Evolutionary conservation across 2,329 filamentous ascomycete species (phyloP).

Genomic region (Grosmannia clavigera): DNA sequence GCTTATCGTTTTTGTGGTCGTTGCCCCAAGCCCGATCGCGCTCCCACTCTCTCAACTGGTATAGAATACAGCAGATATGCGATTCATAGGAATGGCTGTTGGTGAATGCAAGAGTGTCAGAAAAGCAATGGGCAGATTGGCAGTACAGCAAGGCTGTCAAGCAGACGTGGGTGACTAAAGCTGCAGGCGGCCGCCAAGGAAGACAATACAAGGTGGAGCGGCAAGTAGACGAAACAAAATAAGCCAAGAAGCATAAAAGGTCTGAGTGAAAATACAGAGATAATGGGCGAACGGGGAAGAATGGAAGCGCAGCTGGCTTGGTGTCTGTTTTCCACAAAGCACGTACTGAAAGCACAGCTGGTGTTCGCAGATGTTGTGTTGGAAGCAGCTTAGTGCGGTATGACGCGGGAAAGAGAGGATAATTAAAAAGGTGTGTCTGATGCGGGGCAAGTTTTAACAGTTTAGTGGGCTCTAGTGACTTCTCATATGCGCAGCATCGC

Average conservation of each 20-base stretch:
- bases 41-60: background rate
- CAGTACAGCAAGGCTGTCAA: background rate
- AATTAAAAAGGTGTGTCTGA: background rate
- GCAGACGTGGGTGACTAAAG: background rate
- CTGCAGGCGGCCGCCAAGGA: background rate
- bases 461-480: background rate
- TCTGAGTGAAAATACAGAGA: background rate
- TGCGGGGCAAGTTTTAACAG: background rate
- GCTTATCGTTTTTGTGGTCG: background rate
- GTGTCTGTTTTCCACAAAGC: background rate
- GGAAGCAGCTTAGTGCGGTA: conserved; percentile 3
- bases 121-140: background rate
- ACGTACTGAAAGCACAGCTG: background rate
- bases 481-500: background rate
- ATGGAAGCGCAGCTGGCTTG: background rate
- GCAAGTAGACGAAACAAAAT: background rate
- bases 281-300: background rate
- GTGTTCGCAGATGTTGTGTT: background rate
- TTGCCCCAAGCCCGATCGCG: background rate
- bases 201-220: background rate
- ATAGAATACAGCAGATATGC: background rate
- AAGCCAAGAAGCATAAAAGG: background rate
- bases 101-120: background rate
- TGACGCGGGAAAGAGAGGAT: conserved; percentile 1
- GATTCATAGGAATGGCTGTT: background rate